Evolutionary conservation across 768 basidiomycete genomes (phyloP), one percentile per base, ranked within the genome.

Genomic region (Termitomyces sp.): DNA sequence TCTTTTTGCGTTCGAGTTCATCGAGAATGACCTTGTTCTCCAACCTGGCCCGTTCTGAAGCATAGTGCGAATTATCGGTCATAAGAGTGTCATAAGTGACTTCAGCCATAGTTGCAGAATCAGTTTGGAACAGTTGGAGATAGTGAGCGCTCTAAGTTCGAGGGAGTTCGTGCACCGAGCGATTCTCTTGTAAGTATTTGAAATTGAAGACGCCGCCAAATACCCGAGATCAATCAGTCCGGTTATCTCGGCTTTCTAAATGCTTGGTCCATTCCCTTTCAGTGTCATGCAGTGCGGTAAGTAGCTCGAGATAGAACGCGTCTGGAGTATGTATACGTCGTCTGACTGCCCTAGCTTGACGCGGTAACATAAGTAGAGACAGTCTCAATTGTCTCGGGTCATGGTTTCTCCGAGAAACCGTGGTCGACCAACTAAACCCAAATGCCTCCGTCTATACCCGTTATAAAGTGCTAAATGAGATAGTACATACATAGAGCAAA

Each of bases 1-100:
- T 90, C 81, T 97, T 97, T 83, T 96, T 97, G 66, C 96, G 85
- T 71, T 99, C 97, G n/a, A 99, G 86, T 74, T 97, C 95, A 70
- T 94, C 92, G 51, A 98, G 81, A 57, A 98, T 86, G 65, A 90
- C 89, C 69, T 90, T 88, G 78, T 94, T 93, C 73, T 92, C 91
- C 55, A 87, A 71, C 66, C 85, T 81, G 59, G 90, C 91, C 45
- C 91, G 78, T 65, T 93, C 91, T 12, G 89, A 82, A 61, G 88
- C 87, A 22, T 85, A 70, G 68, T 89, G 90, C 71, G 85, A 86
- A 9, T 87, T 89, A 81, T 92, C 91, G 75, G 92, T 90, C 65
- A 84, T 78, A 46, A 93, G 81, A 3, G 82, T 89, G 66, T 93
- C 91, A 62, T 85, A 81, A 0, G 90, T 90, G 63, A 91, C 81